Base-by-base conservation (phyloP, 192 early-diverging fungal species). In the Coemansia sp. region DNA sequence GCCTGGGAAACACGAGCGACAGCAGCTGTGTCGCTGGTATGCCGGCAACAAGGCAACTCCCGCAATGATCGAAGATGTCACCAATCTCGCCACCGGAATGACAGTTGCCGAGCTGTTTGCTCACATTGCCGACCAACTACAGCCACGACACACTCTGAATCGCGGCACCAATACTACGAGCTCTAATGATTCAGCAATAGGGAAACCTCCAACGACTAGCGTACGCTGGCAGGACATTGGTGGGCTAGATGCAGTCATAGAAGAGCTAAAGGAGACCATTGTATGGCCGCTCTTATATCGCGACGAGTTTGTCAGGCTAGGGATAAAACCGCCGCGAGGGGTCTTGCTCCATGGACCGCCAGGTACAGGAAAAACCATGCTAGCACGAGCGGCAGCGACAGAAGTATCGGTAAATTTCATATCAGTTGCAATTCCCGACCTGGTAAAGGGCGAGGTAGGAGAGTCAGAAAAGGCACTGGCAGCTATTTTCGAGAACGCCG, bases 401-500 rank as follows among this genome's bases (percentile, higher is more conserved):
- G 93, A 95, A 36, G 90, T 91, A 2, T 81, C 85, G 1, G 90
- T 90, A 9, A 88, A 91, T 61, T 97, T 97, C 75, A 72, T 97
- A 24, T 66, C 92, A 2, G 75, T 97, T 4, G 83, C 87, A 3
- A 88, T 95, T 26, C 83, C 94, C 9, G 88, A 90, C 21, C 68
- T 97, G n/a, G 85, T 97, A 65, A 90, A 95, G 67, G 90, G 91
- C 23, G 91, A 95, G 67, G 87, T 98, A 2, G 95, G 95, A 9
- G 95, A 95, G 73, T 96, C 94, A 0, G 96, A 96, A 76, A 98
- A 98, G 76, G 91, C 94, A 5, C 87, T 96, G 14, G 84, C 87
- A 0, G 73, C 77, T 0, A 69, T 91, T 7, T 98, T 98, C 71
- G 74, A 82, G 43, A 86, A 77, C 0, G 96, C 95, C 2, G 80